These are phyloP conservation scores for Magnusiomyces ingens DNA, from an alignment of 1,139 yeast genomes.

Conservation along the genomic window DNA sequence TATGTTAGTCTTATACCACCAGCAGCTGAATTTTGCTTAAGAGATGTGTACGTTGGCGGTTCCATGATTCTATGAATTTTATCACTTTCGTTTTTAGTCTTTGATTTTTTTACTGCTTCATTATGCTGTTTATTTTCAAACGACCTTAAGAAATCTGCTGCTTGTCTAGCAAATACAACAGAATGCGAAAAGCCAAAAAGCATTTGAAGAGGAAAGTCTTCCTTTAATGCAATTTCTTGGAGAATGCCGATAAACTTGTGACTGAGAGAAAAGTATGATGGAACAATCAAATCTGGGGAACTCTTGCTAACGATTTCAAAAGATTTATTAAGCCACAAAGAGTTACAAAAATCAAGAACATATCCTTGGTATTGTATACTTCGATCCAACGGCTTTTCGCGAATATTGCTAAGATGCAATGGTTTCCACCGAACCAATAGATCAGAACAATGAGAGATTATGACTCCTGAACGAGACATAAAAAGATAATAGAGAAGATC, in stretches of 20 bases:
- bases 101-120: conserved; percentile 11
- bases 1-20: conserved; percentile 19
- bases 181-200: conserved; percentile 9
- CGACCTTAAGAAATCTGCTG: conserved; percentile 41
- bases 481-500: conserved; percentile 36
- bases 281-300: not conserved
- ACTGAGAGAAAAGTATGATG: conserved; percentile 6
- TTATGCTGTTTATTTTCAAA: conserved; percentile 41
- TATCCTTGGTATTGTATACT: conserved; percentile 5
- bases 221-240: conserved; percentile 2
- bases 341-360: conserved; percentile 13
- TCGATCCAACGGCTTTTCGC: conserved; percentile 29
- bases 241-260: conserved; percentile 7
- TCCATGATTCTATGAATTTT: conserved; percentile 38
- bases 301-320: conserved; percentile 6
- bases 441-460: conserved; percentile 44
- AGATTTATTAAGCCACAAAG: conserved; percentile 15
- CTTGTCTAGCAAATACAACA: conserved; percentile 28
- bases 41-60: conserved; percentile 29
- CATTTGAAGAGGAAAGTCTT: conserved; percentile 2
- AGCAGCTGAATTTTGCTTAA: conserved; percentile 7
- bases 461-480: conserved; percentile 39
- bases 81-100: too few species aligned
- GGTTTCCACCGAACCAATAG: conserved; percentile 43
- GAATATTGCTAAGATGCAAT: conserved; percentile 24